Conservation (phyloP, 192 early-diverging fungal genomes). For the Paraglomus brasilianum region DNA sequence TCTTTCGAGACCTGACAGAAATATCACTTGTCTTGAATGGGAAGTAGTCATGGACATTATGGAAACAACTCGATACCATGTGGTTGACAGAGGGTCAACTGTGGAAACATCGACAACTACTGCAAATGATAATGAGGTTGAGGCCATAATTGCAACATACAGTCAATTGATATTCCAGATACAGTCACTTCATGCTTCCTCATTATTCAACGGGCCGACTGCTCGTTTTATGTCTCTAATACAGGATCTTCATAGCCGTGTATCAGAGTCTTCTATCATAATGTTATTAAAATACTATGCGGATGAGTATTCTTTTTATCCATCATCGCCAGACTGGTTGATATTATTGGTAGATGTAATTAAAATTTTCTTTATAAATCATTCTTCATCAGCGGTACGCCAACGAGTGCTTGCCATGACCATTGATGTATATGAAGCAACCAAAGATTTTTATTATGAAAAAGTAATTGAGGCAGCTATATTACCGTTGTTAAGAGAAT, state of each 20-base stretch:
- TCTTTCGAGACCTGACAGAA: constrained; percentile 16
- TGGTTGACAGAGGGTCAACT: not conserved
- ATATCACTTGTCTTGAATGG: constrained; percentile 46
- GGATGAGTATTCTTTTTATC: constrained; percentile 49
- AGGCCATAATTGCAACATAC: constrained; percentile 31
- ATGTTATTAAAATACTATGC: constrained; percentile 53
- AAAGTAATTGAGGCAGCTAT: constrained; percentile 43
- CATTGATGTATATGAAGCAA: constrained; percentile 47
- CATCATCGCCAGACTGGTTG: constrained; percentile 56
- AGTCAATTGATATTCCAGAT: constrained; percentile 36
- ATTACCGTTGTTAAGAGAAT: constrained; percentile 43
- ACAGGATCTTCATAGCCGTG: constrained; percentile 41
- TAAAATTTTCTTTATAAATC: constrained; percentile 44
- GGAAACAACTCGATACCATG: constrained; percentile 24
- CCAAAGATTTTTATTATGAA: constrained; percentile 53
- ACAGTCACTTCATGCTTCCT: constrained; percentile 31
- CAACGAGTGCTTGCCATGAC: constrained; percentile 43
- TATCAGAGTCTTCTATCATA: constrained; percentile 43
- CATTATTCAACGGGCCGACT: constrained; percentile 38
- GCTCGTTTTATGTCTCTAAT: constrained; percentile 50
- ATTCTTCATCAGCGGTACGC: constrained; percentile 35
- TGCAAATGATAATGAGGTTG: constrained; percentile 2
- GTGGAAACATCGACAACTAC: not conserved
- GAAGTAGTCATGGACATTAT: constrained; percentile 52
- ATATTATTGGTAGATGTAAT: constrained; percentile 43